phyloP scores from a whole-genome alignment of 768 basidiomycete genomes.

The Mycena indigotica region DNA sequence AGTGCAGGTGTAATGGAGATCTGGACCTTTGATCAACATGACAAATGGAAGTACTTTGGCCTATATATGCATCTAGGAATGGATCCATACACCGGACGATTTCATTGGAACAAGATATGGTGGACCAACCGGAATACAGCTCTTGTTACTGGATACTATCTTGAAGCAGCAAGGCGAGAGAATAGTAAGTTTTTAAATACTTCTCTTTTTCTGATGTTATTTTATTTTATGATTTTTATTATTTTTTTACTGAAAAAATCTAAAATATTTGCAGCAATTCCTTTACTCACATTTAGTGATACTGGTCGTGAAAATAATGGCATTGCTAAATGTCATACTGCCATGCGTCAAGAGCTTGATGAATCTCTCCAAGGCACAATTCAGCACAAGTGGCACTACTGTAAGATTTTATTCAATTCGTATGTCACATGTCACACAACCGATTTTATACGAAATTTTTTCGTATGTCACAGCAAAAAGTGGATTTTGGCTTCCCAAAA shows the following conservation, averaged over 20 bases:
- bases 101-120: conserved; percentile 44
- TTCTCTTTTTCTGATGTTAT: too few relatives aligned
- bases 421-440: too few relatives aligned
- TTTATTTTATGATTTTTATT: too few relatives aligned
- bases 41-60: conserved; percentile 47
- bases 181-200: conserved; percentile 16
- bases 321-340: conserved; percentile 47
- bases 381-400: conserved; percentile 46
- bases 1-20: conserved; percentile 46
- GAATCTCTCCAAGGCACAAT: conserved; percentile 36
- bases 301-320: conserved; percentile 43
- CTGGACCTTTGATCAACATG: conserved; percentile 44
- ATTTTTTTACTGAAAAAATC: too few relatives aligned
- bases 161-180: conserved; percentile 27
- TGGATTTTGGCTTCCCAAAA: too few relatives aligned
- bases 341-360: conserved; percentile 41
- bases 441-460: too few relatives aligned
- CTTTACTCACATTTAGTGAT: conserved; percentile 47
- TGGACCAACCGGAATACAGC: conserved; percentile 41
- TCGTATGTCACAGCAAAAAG: too few relatives aligned
- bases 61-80: conserved; percentile 35
- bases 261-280: conserved; percentile 32
- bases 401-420: too few relatives aligned
- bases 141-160: conserved; percentile 36
- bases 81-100: conserved; percentile 38